Base-by-base conservation (phyloP, 768 basidiomycete species). In the Pleurotus cornucopiae region DNA sequence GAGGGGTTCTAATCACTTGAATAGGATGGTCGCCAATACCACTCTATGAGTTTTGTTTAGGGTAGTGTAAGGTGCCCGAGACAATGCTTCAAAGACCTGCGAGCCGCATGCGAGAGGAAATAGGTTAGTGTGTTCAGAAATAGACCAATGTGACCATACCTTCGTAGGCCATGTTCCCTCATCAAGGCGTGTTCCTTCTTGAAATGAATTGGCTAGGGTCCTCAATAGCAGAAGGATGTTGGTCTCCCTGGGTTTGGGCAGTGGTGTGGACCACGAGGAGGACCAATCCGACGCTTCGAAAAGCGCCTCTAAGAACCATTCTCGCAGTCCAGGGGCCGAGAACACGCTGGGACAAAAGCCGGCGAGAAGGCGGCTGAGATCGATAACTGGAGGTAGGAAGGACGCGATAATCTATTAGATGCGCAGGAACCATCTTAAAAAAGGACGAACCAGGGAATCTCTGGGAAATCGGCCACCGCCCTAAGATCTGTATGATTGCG, bases 171-270 rank as follows among this genome's bases (percentile, higher is more conserved):
- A 87, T 16, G 62, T 61, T 21, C 73, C 77, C 49, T 80, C 76
- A 5, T 66, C 69, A 40, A 77, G 59, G 4, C 61, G 64, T 5
- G 73, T 67, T 14, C 74, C 77, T 2, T 85, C 85, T 61, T 86
- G 81, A 65, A 94, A 85, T 34, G 79, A 71, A 68, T 99, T 99
- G 23, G 90, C 84, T 37, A 97, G 62, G 0, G 84, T 87, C 34
- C 95, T 81, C 48, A 97, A 73, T 1, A 89, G 75, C 21, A 99
- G 77, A 58, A 96, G 74, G 1, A 86, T 77, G 64, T 98, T 98
- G 14, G 88, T 96, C 67, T 97, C 94, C 56, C 86, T 76, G 5
- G 83, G 68, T 70, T 93, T 97, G 3, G 76, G 68, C 37, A 88
- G 67, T 0, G 86, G 76, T n/a, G 69, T 66, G 25, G 73, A 63